Evolutionary conservation across 2,329 filamentous ascomycete genomes (phyloP).

Genomic region (Cryphonectria nitschkei): DNA sequence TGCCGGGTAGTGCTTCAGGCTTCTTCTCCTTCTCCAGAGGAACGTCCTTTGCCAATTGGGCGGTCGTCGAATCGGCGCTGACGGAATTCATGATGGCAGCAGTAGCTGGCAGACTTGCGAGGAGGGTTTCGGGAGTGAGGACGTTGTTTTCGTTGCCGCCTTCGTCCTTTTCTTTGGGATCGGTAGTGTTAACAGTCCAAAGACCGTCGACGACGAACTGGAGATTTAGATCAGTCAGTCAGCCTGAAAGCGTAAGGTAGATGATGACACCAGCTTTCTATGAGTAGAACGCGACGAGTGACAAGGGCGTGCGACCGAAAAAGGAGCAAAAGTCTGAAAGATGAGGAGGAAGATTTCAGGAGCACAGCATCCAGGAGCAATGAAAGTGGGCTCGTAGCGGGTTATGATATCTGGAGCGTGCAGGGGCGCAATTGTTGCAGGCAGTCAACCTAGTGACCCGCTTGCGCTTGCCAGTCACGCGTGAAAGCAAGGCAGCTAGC

Average conservation of each 20-base stretch:
- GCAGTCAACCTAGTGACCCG: not conserved
- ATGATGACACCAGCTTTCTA: not conserved
- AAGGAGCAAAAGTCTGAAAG: conserved; percentile 6
- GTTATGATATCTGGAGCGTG: conserved; percentile 9
- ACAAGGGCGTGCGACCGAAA: conserved; percentile 7
- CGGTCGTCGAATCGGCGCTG: conserved; percentile 71
- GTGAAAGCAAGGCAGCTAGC: not conserved
- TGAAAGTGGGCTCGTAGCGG: not conserved
- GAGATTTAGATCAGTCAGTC: conserved; percentile 34
- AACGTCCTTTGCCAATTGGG: conserved; percentile 65
- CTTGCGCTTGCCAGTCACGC: not conserved
- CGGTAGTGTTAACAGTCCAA: conserved; percentile 83
- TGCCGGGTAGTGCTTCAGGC: conserved; percentile 57
- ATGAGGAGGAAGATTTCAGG: not conserved
- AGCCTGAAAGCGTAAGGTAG: not conserved
- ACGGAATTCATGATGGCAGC: conserved; percentile 63
- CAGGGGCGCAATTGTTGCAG: conserved; percentile 5
- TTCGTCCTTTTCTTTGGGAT: conserved; percentile 80
- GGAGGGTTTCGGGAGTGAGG: conserved; percentile 73
- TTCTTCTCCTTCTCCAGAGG: conserved; percentile 57
- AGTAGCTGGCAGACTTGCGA: conserved; percentile 50
- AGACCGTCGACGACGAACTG: conserved; percentile 94
- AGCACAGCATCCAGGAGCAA: not conserved
- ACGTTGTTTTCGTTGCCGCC: conserved; percentile 93
- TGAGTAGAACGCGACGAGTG: not conserved